Conservation (phyloP, 805 yeast species). For the Lachancea meyersii region DNA sequence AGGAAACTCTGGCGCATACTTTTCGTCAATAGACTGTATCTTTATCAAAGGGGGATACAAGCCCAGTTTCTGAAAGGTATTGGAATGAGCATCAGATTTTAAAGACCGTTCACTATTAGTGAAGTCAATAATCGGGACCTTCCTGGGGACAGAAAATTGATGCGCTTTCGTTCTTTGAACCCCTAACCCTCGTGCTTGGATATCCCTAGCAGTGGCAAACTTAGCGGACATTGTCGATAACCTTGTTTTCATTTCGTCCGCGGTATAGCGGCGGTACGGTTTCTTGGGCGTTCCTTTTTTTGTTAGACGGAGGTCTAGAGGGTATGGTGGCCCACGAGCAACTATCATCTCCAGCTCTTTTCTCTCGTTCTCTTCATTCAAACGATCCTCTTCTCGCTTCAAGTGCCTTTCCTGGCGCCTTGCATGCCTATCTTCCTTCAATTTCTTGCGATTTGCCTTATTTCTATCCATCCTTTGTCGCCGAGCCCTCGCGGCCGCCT, state of each 20-base stretch:
- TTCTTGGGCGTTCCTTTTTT: conserved; percentile 31
- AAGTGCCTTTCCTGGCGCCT: conserved; percentile 18
- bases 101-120: too few species aligned
- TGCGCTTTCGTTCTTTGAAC: too few species aligned
- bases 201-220: not conserved
- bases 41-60: too few species aligned
- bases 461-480: conserved; percentile 20
- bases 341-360: conserved; percentile 29
- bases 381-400: conserved; percentile 19
- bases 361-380: conserved; percentile 20
- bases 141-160: too few species aligned
- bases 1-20: not conserved
- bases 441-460: conserved; percentile 13
- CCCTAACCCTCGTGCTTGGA: too few species aligned
- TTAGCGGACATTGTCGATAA: not conserved
- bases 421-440: conserved; percentile 8
- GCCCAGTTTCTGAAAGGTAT: too few species aligned
- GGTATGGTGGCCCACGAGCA: conserved; percentile 32
- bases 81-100: too few species aligned
- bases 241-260: conserved; percentile 29
- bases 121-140: too few species aligned
- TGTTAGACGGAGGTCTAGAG: conserved; percentile 26
- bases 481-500: conserved; percentile 27
- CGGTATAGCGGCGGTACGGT: conserved; percentile 31
- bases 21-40: not conserved